Base-by-base conservation (phyloP, 2,329 filamentous ascomycete genomes). In the Aspergillus cejpii region DNA sequence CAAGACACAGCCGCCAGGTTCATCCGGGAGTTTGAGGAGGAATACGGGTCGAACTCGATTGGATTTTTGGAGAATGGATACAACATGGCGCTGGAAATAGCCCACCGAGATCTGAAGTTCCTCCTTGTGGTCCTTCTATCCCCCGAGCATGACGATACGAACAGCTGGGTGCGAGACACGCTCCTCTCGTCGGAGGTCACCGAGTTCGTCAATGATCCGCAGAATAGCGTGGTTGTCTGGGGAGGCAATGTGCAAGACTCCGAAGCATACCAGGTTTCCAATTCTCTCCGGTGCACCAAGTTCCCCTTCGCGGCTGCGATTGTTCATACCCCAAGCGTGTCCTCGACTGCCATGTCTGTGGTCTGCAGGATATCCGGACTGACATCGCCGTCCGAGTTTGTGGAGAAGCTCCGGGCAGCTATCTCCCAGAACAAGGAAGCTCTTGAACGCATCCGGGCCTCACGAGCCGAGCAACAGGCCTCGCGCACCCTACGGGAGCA, bases 121-220 rank as follows among this genome's bases (percentile, higher is more conserved):
- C 74, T 98, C 11, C 69, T 97, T n/a, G 84, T 96, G 12, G 72
- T 97, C 4, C 77, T 98, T 12, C 71, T 95, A 42, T 94, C 90
- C 0, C 88, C 90, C 0, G 92, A 97, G 66, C 91, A 98, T 65
- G 92, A 98, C 60, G 89, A 97, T 57, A 97, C 87, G 1, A 77
- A 81, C 17, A 74, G 78, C 0, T 98, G 94, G 69, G 80, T 90
- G 48, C 80, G 80, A 31, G 84, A 94, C 20, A 96, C 89, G 0
- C 76, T 98, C 0, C 77, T 96, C 6, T 77, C 84, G 1, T 78
- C 80, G 1, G 83, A 90, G 34, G 82, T 96, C 2, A 74, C 83
- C 8, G 71, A 75, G 5, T 94, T 88, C 58, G 66, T 97, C 55
- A 83, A 81, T 52, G 79, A 91, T 48, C 79, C 85, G 1, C 68